These are phyloP conservation scores for Colletotrichum horii DNA, from an alignment of 2,329 filamentous ascomycete species.

Conservation along the genomic window DNA sequence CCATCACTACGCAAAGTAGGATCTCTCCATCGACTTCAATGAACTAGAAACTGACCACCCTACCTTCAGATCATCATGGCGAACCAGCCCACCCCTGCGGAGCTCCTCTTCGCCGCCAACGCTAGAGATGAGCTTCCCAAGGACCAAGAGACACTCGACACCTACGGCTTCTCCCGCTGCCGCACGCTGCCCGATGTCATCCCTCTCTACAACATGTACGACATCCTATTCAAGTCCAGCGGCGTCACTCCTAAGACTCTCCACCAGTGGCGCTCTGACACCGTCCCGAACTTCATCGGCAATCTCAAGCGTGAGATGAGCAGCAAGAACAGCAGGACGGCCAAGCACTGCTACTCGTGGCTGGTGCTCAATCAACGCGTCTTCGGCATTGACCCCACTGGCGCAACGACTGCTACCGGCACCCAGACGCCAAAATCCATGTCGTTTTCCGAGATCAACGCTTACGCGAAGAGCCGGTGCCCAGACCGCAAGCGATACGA, in stretches of 20 bases:
- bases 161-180: not conserved
- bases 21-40: not conserved
- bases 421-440: not conserved
- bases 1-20: not conserved
- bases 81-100: not conserved
- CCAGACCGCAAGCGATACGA: not conserved
- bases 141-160: not conserved
- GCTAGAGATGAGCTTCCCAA: not conserved
- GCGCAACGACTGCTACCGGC: not conserved
- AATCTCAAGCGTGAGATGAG: not conserved
- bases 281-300: not conserved
- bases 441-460: not conserved
- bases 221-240: not conserved
- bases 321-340: not conserved
- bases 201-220: not conserved
- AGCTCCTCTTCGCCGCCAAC: not conserved
- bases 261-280: not conserved
- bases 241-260: not conserved
- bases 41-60: not conserved
- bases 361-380: not conserved
- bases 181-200: not conserved
- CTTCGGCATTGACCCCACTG: not conserved
- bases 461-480: not conserved
- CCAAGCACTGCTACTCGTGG: not conserved
- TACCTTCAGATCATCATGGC: not conserved